Evolutionary conservation across 2,329 filamentous ascomycete genomes (phyloP), one percentile per base, ranked within the genome.

Genomic region (Diaporthe humulicola): DNA sequence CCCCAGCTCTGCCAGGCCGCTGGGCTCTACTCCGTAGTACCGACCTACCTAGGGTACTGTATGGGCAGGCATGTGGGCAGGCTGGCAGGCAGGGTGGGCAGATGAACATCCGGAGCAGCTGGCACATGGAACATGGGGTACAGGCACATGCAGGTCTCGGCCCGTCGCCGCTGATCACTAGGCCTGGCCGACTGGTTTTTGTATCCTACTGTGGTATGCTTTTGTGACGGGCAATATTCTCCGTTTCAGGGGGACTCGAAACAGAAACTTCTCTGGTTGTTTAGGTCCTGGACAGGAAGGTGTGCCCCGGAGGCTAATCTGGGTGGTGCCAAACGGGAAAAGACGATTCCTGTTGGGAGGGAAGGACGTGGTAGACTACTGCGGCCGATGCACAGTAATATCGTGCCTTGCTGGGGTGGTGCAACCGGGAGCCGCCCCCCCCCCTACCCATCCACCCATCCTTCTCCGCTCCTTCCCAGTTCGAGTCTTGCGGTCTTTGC

Each of bases 191-290:
- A 45, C 40, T 64, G 56, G 56, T n/a, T 6, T 14, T 36, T 22
- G 30, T 40, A 14, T 52, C n/a, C n/a, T n/a, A n/a, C n/a, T n/a
- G n/a, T n/a, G 25, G 48, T 40, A 12, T 17, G 17, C 9, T 22
- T 69, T 25, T 40, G 64, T 50, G 45, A 28, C 45, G 45, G 64
- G n/a, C 45, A 25, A 69, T 69, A 69, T 69, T 69, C 64, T 54
- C 64, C 64, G 64, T 69, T 69, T 69, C 64, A 69, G n/a, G 33
- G 15, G n/a, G 14, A 54, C 64, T 69, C 64, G 64, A 69, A 69
- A 69, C 64, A 69, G 48, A 67, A 52, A 22, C 8, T 12, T n/a
- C 10, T 54, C 36, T 9, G 25, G 4, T 2, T 36, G n/a, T 54
- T 69, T 30, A 14, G 33, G 14, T 40, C 48, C 45, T 22, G 33